phyloP scores from a whole-genome alignment of 73 alveolate species.

The Tetrahymena borealis region DNA sequence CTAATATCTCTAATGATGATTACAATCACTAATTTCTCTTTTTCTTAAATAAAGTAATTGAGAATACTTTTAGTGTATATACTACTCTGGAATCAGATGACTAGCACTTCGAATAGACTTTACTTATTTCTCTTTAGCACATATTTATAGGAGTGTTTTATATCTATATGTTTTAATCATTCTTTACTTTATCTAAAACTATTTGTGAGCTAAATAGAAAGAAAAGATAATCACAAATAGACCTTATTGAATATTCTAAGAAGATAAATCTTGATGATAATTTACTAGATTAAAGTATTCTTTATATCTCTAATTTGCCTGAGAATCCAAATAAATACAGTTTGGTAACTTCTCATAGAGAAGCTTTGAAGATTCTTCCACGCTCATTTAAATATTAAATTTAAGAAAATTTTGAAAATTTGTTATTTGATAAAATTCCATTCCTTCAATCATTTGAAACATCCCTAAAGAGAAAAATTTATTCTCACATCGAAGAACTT shows the following conservation, averaged over 20 bases:
- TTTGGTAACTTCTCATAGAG: neutral
- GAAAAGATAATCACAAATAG: neutral
- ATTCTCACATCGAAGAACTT: neutral
- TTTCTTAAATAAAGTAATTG: neutral
- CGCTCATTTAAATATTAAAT: neutral
- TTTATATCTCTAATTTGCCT: neutral
- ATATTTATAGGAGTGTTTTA: neutral
- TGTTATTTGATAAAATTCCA: neutral
- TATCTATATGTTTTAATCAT: neutral
- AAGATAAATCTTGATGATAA: neutral
- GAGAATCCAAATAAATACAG: neutral
- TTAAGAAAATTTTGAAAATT: neutral
- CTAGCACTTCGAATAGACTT: neutral
- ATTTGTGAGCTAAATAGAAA: neutral
- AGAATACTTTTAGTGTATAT: neutral
- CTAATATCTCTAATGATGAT: neutral
- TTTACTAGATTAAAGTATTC: neutral
- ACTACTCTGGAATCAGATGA: neutral
- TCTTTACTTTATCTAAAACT: neutral
- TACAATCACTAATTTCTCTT: neutral
- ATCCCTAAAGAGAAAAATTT: neutral
- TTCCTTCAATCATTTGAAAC: neutral
- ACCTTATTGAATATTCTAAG: neutral
- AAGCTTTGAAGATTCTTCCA: neutral
- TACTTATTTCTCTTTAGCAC: neutral